Evolutionary conservation across 352 stramenopile species (phyloP).

Genomic region (Pythium aristosporum): DNA sequence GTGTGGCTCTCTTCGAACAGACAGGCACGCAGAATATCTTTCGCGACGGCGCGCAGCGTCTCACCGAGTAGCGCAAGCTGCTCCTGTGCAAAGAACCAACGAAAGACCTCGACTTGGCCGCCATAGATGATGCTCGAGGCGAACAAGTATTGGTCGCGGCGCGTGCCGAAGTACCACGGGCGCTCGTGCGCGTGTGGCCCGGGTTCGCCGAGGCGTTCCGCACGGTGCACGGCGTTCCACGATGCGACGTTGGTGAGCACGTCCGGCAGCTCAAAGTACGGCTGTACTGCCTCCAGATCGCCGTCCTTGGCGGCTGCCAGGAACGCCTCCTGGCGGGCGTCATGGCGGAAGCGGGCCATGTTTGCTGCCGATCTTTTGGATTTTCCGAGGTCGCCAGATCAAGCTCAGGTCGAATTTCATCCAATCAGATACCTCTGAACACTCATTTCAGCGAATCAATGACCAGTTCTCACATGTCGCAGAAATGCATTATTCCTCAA

Average conservation of each 20-base stretch:
- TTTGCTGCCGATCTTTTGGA: neutral
- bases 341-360: neutral
- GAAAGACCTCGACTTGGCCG: neutral
- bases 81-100: slow-evolving; percentile 2
- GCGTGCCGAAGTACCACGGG: neutral
- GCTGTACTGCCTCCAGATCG: neutral
- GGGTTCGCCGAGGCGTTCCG: neutral
- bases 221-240: neutral
- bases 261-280: neutral
- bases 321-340: neutral
- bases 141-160: neutral
- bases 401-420: neutral
- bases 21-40: neutral
- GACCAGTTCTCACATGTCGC: no score
- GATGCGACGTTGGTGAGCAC: neutral
- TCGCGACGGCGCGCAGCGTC: neutral
- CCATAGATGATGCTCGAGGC: neutral
- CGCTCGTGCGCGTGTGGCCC: neutral
- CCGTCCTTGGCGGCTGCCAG: neutral
- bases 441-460: no score
- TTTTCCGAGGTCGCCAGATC: neutral
- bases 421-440: neutral
- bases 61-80: neutral
- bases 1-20: neutral
- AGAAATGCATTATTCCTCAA: no score